Evolutionary conservation across 192 early-diverging fungal genomes (phyloP), one percentile per base, ranked within the genome.

Genomic region (Linnemannia zychae): DNA sequence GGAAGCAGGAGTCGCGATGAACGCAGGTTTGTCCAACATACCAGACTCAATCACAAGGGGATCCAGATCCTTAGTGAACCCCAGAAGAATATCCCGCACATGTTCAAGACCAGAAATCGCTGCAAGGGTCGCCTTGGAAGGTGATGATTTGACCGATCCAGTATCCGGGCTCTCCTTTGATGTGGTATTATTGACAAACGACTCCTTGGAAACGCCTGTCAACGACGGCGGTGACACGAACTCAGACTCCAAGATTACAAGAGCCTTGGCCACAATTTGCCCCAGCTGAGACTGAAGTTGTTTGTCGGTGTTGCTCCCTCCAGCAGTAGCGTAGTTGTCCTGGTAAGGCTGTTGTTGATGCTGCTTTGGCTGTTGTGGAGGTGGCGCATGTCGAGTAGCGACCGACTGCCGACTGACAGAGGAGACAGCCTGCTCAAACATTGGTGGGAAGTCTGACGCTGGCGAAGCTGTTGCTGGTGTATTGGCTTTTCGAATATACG

Each of bases 31-130:
- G n/a, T 79, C 77, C 6, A 79, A 28, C 83, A 79, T 76, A 22
- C 52, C 49, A 11, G 77, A 76, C 50, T 84, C 84, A 5, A 87
- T 78, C 13, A 89, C 78, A 12, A 79, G 48, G 11, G 81, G 84
- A 50, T 91, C 87, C 37, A 91, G 80, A 28, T 90, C 87, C 67
- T 74, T 77, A n/a, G 86, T 72, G 37, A 86, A 81, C 17, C 90
- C 90, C 13, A 87, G 37, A 15, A 92, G 60, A 13, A 91, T 85
- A 82, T 92, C 92, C 13, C 90, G 86, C 1, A 91, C 82, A 68
- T 92, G 91, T 48, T 91, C 91, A n/a, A 92, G 73, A 2, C 90
- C 89, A 31, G 84, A 84, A 15, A 91, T 72, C 6, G 87, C 91
- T 57, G 88, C 79, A 46, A 87, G 67, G 0, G 88, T 68, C 0